Conservation (phyloP, 2,329 filamentous ascomycete genomes). For the Ophiostoma fasciatum region DNA sequence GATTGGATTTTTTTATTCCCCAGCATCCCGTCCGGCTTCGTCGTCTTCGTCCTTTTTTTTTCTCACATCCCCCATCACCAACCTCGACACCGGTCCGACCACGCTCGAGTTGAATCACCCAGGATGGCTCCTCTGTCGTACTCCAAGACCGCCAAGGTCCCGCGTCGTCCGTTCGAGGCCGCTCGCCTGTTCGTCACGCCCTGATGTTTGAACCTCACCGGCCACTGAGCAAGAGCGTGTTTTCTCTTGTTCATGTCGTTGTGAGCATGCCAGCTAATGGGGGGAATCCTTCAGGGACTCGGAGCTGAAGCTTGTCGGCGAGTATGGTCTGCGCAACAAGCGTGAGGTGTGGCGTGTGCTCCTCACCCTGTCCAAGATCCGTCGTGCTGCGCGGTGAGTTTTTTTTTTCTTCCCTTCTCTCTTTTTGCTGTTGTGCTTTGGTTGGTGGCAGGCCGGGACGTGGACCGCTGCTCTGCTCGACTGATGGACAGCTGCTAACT, state of each 20-base stretch:
- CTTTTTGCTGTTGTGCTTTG: not conserved
- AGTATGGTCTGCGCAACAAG: slow-evolving; percentile 99
- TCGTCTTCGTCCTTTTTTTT: not conserved
- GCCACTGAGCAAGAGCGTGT: slow-evolving; percentile 96
- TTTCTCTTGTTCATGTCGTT: slow-evolving; percentile 82
- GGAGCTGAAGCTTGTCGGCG: slow-evolving; percentile 98
- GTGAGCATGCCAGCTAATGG: slow-evolving; percentile 34
- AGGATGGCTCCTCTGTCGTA: slow-evolving; percentile 49
- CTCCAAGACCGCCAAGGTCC: slow-evolving; percentile 99
- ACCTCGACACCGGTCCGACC: too few species aligned
- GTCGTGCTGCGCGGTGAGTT: slow-evolving; percentile 97
- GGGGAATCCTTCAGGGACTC: slow-evolving; percentile 57
- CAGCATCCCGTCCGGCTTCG: too few species aligned
- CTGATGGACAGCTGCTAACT: not conserved
- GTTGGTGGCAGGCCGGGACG: not conserved
- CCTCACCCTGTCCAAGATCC: slow-evolving; percentile 99
- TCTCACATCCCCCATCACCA: slow-evolving; percentile 3
- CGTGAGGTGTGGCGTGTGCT: slow-evolving; percentile 99
- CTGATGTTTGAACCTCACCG: slow-evolving; percentile 11
- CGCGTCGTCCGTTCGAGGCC: slow-evolving; percentile 90
- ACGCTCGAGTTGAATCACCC: slow-evolving; percentile 3
- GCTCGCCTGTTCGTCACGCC: slow-evolving; percentile 98
- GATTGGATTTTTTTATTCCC: slow-evolving; percentile 1
- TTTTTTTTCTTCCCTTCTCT: not conserved
- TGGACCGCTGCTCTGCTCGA: not conserved